Conservation (phyloP, 257 asterid species). For the Fraxinus excelsior region DNA sequence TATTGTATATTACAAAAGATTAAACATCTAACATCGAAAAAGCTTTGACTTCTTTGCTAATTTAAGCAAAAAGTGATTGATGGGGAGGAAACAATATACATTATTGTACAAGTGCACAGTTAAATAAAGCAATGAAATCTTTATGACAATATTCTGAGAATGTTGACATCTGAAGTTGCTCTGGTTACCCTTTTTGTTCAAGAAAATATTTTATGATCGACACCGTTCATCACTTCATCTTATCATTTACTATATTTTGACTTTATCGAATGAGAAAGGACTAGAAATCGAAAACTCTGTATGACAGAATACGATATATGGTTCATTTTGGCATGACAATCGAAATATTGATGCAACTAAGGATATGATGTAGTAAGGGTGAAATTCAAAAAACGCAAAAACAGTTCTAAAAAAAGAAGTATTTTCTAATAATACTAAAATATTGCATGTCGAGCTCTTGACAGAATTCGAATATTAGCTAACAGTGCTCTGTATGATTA, state of each 20-base stretch:
- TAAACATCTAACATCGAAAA: constrained; percentile 15
- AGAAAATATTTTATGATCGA: too few species aligned
- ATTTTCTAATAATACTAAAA: constrained; percentile 13
- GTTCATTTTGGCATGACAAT: not conserved
- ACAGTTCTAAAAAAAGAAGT: not conserved
- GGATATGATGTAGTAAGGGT: not conserved
- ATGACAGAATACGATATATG: too few species aligned
- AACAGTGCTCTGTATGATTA: not conserved
- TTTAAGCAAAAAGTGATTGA: not conserved
- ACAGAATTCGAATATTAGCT: not conserved
- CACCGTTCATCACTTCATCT: too few species aligned
- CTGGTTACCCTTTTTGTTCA: not conserved
- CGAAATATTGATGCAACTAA: not conserved
- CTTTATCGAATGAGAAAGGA: too few species aligned
- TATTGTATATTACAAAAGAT: constrained; percentile 25
- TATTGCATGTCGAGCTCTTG: not conserved
- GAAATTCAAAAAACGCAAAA: too few species aligned
- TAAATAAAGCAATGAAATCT: not conserved
- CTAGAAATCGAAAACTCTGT: too few species aligned
- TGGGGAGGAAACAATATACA: not conserved
- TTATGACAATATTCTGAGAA: not conserved
- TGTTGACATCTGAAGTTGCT: not conserved
- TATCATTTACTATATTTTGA: too few species aligned
- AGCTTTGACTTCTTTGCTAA: not conserved
- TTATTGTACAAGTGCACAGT: not conserved